Base-by-base conservation (phyloP, 441 rosid genomes). In the Hura crepitans region DNA sequence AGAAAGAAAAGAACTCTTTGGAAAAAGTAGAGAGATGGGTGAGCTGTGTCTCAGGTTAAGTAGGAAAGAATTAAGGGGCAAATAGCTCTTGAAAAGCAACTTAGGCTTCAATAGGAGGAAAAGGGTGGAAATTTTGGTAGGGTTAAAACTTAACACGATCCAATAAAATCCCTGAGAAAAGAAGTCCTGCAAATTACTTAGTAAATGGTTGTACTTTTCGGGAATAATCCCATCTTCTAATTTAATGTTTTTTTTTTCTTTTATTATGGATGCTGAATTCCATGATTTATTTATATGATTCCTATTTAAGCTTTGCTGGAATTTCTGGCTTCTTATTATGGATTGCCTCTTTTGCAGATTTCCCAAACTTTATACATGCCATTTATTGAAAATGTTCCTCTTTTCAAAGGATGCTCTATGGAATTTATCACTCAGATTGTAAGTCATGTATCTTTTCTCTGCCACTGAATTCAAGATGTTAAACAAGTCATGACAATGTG, bases 371-470 rank as follows among this genome's bases (percentile, higher is more conserved):
- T 95, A 60, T 95, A 88, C 71, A 50, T 85, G 85, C 85, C 89
- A 47, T 89, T 70, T 71, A 80, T 92, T 50, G 80, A 86, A 75
- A 81, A 85, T 63, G 82, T 89, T 60, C 60, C 88, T 31, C 87
- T 95, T 54, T 87, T 95, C 67, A 81, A 74, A 72, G 97, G 80
- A 64, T 95, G 99, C 74, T 90, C 99, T 18, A 66, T 85, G 0
- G 98, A 92, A 81, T 89, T 95, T 64, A 83, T 92, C 35, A 89
- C 85, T 74, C 99, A 92, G 81, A 87, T 95, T 51, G 98, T 89
- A 81, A 84, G 93, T 82, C 63, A 54, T 17, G 66, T 58, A 67
- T 70, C 17, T 61, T 62, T 59, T 31, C 6, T 18, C 28, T 20
- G 4, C 54, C 59, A 28, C 37, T 15, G 18, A 60, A 27, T 65